Base-by-base conservation (phyloP, 148 eudicot species). In the Rhododendron ovatum region DNA sequence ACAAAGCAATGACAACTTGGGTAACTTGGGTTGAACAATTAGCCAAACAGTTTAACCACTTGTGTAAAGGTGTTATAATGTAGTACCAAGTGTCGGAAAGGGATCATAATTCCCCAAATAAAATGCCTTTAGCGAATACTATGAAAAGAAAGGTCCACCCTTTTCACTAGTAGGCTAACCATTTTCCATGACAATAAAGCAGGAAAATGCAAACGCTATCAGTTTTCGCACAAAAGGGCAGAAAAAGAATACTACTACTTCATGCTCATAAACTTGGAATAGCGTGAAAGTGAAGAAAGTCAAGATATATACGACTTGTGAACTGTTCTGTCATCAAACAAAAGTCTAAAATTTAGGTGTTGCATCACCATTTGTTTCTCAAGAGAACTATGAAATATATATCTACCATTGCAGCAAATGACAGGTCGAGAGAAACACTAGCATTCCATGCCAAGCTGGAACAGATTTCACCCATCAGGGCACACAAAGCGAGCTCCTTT, bases 1-100 rank as follows among this genome's bases (percentile, higher is more conserved):
- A 87, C 59, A 88, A 89, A 88, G 76, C 18, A 69, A 51, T 48
- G 30, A 79, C 45, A 75, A 82, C n/a, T 33, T 22, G 41, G 55
- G 87, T 41, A 75, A 82, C 39, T 33, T 22, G 41, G 55, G 87
- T 41, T 74, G n/a, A 85, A 74, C 53, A 77, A 45, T 83, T 20
- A 78, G 82, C 55, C 53, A 26, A 55, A 30, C 18, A 53, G 67
- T 82, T 33, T 41, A 74, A 84, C 4, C 47, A 59, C 5, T 33
- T 81, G 20, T 28, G 43, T 7, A 51, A 50, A 80, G 9, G 4
- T 80, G 41, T 15, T 51, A 30, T n/a, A 50, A 30, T 30, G 83
- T 30, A 51, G 55, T 13, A 51, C 8, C 3, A 6, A 45, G 83
- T 28, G 3, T 2, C 30, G 24, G 35, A 65, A 69, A 30, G 20